A percentile compares a stretch with the other conserved stretches of the same genome.
These are phyloP conservation scores for Eucalyptus cloeziana DNA, from an alignment of 345 rosid species.

Conservation along the genomic window DNA sequence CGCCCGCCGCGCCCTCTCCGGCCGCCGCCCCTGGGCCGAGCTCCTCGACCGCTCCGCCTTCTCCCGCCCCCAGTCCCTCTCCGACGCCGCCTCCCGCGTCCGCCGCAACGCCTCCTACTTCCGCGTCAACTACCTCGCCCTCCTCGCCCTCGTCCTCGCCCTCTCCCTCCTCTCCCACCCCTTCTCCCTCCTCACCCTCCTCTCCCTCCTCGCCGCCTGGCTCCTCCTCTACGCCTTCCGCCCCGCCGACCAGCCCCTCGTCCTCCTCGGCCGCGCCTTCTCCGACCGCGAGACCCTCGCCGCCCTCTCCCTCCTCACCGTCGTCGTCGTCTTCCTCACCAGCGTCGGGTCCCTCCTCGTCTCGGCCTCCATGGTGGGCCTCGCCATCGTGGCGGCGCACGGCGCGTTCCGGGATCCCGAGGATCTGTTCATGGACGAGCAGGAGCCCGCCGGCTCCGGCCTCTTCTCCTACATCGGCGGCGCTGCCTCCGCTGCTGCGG, in stretches of 20 bases:
- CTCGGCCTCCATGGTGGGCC: constrained; percentile 1
- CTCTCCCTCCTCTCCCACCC: constrained; percentile 6
- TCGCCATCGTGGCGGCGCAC: neutral
- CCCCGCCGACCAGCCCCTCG: constrained; percentile 2
- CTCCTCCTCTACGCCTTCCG: constrained; percentile 9
- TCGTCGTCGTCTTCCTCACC: constrained; percentile 5
- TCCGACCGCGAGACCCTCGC: constrained; percentile 7
- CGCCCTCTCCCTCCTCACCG: neutral
- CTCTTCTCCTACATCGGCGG: constrained; percentile 2
- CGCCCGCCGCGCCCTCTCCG: constrained; percentile 1
- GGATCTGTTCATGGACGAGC: constrained; percentile 6
- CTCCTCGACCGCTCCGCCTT: constrained; percentile 3
- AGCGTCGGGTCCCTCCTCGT: constrained; percentile 5
- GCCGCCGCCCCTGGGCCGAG: constrained; percentile 8
- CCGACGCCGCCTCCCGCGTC: constrained; percentile 5
- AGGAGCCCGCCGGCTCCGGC: constrained; percentile 1
- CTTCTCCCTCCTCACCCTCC: constrained; percentile 4
- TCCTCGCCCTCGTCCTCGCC: constrained; percentile 3
- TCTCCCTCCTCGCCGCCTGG: constrained; percentile 4
- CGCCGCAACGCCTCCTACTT: constrained; percentile 9
- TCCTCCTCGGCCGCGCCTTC: constrained; percentile 2
- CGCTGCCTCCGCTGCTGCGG: neutral
- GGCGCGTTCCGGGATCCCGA: constrained; percentile 10
- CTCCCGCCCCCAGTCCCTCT: constrained; percentile 2
- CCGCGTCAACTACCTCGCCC: constrained; percentile 1